A percentile compares a stretch with the other conserved stretches of the same genome.
Evolutionary conservation across 306 rosid species (phyloP).

Genomic region (Prunus fruticosa): DNA sequence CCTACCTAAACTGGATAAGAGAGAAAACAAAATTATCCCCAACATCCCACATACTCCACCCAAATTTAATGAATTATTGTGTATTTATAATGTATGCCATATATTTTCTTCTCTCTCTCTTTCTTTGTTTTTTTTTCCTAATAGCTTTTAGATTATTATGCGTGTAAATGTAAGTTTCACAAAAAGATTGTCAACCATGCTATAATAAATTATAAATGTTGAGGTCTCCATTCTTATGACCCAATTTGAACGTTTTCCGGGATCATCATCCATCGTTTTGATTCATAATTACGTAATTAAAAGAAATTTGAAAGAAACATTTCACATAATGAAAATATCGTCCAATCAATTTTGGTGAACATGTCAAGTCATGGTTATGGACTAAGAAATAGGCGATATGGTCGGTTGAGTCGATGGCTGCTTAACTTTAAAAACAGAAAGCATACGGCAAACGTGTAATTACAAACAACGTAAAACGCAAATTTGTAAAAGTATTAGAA

Average conservation of each 20-base stretch:
- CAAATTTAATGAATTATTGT: not conserved
- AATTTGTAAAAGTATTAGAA: not conserved
- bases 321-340: too few relatives aligned
- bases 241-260: not conserved
- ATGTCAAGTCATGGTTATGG: not conserved
- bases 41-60: not conserved
- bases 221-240: not conserved
- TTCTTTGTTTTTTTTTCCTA: too few relatives aligned
- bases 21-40: not conserved
- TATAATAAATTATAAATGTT: not conserved
- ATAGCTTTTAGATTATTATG: not conserved
- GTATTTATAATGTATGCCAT: not conserved
- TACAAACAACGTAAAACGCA: not conserved
- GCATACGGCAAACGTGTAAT: not conserved
- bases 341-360: not conserved
- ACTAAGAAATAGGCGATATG: too few relatives aligned
- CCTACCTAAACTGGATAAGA: conserved; percentile 10
- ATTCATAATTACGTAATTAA: not conserved
- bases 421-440: not conserved
- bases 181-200: not conserved
- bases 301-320: not conserved
- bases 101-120: too few relatives aligned
- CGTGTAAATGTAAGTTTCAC: not conserved
- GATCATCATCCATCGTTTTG: not conserved
- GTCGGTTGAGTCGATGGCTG: not conserved